Base-by-base conservation (phyloP, 1,284 basidiomycete species). In the Flammula alnicola region DNA sequence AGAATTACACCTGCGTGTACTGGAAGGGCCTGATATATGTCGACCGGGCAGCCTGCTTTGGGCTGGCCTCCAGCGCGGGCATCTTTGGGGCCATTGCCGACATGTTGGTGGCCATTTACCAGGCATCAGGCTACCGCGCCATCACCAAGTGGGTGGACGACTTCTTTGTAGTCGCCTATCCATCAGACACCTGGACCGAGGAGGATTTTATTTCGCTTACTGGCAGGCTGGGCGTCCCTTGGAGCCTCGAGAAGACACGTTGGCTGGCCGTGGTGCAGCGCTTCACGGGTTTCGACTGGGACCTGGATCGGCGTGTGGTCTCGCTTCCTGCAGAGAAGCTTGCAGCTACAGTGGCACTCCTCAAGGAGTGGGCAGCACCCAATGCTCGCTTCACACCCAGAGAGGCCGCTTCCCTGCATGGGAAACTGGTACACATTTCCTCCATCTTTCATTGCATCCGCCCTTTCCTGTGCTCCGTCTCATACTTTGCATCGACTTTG, bases 111-210 rank as follows among this genome's bases (percentile, higher is more conserved):
- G 66, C 56, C 1, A 63, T 72, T n/a, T 68, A 66, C 55, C 5
- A 56, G 9, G 50, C 50, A 3, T 42, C 29, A 7, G 62, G 63
- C 2, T 54, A 63, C 19, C 37, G 48, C 0, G 52, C 39, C 4
- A n/a, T 72, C 2, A 16, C 47, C 12, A 73, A 73, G 52, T 74
- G 71, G 71, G 72, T 74, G 0, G 68, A 75, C 57, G 66, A 75
- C 41, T 71, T 73, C 54, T 38, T 49, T 16, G 40, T 49, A 14
- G 29, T 49, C 20, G 50, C 58, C 11, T 47, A 58, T 0, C 64
- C 67, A 2, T 26, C 47, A 10, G 52, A 68, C n/a, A 12, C 47
- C 0, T 69, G 63, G 63, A 51, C 64, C 2, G 66, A 69, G 35
- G 49, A 58, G 4, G 62, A 63, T 1, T 69, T 72, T 48, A 63